Evolutionary conservation across 2,329 filamentous ascomycete genomes (phyloP).

Genomic region (Aureobasidium sp.): DNA sequence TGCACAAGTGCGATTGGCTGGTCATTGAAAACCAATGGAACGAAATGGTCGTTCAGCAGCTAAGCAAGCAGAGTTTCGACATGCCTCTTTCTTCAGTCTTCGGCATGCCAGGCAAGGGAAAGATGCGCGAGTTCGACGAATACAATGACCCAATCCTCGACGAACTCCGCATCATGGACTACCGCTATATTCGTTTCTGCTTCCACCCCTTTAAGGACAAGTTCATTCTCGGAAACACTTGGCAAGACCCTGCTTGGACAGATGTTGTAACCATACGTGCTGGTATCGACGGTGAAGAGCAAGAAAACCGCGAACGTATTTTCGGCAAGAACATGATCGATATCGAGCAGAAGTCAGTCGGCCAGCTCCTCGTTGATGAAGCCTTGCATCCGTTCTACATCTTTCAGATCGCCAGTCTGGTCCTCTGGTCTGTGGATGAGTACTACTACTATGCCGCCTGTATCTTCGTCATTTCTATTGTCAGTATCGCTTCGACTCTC

Average conservation of each 20-base stretch:
- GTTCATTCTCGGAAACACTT: conserved; percentile 78
- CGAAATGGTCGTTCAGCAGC: conserved; percentile 71
- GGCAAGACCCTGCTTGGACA: conserved; percentile 90
- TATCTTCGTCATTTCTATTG: conserved; percentile 89
- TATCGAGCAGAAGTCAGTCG: conserved; percentile 79
- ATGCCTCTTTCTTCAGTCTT: conserved; percentile 62
- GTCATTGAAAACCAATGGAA: conserved; percentile 98
- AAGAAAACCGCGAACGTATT: conserved; percentile 70
- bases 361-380: conserved; percentile 84
- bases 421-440: conserved; percentile 90
- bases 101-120: conserved; percentile 53
- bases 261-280: conserved; percentile 65
- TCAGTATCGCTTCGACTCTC: conserved; percentile 83
- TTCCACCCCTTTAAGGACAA: conserved; percentile 85
- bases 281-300: conserved; percentile 84
- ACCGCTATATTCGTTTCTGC: conserved; percentile 88
- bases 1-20: conserved; percentile 79
- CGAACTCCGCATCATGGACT: conserved; percentile 72
- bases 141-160: conserved; percentile 68
- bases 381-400: conserved; percentile 97
- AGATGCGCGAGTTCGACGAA: conserved; percentile 61
- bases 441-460: conserved; percentile 97
- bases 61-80: conserved; percentile 54
- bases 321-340: conserved; percentile 90
- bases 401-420: conserved; percentile 89